A percentile compares a stretch with the other conserved stretches of the same genome.
Conservation (phyloP, 805 yeast genomes). For the Lipomyces mesembrius region DNA sequence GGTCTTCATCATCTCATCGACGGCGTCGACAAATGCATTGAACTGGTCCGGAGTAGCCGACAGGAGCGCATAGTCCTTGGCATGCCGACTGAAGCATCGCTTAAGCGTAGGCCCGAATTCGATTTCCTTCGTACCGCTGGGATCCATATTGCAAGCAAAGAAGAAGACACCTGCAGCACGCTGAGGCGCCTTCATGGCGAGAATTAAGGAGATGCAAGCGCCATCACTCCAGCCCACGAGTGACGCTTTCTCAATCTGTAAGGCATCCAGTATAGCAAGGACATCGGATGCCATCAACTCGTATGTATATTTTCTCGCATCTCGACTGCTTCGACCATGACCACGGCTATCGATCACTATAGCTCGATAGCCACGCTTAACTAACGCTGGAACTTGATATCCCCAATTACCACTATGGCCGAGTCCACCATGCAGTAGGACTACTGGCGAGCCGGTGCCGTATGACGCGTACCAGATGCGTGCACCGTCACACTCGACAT, state of each 20-base stretch:
- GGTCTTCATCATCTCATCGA: constrained; percentile 1
- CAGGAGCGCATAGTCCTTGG: constrained; percentile 6
- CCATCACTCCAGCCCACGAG: constrained; percentile 9
- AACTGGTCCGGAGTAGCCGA: constrained; percentile 1
- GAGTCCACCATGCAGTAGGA: constrained; percentile 3
- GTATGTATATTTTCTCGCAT: not conserved
- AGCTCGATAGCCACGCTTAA: constrained; percentile 5
- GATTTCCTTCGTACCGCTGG: constrained; percentile 8
- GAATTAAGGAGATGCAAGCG: not conserved
- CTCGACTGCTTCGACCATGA: constrained; percentile 7
- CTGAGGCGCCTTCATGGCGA: not conserved
- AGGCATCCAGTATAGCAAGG: not conserved
- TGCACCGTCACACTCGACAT: constrained; percentile 1
- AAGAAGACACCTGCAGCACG: constrained; percentile 3
- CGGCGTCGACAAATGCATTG: not conserved
- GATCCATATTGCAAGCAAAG: constrained; percentile 7
- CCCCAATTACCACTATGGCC: constrained; percentile 8
- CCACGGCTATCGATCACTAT: constrained; percentile 6
- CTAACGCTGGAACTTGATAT: not conserved
- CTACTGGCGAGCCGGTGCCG: constrained; percentile 6
- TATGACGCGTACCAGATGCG: constrained; percentile 8
- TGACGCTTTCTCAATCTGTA: not conserved
- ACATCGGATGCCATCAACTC: constrained; percentile 7
- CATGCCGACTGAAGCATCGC: constrained; percentile 2
- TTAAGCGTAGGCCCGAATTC: not conserved